Percentiles rank a stretch among this genome's conserved stretches.
phyloP scores from a whole-genome alignment of 495 filamentous ascomycete genomes.

The Oidiodendron maius region DNA sequence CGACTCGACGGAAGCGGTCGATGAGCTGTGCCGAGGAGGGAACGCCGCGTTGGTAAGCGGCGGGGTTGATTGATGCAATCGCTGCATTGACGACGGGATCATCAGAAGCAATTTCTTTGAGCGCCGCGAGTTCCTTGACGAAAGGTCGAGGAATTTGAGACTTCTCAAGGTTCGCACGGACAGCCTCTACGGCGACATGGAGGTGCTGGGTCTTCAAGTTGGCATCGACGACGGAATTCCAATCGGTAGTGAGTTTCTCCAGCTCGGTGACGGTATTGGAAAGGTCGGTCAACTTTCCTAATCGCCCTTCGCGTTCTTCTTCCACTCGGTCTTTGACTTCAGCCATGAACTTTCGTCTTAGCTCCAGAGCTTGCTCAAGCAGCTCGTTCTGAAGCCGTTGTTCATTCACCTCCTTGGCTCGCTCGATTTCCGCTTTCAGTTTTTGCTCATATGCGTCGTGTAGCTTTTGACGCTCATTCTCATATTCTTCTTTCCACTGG shows the following conservation, averaged over 20 bases:
- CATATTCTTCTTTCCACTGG: constrained; percentile 82
- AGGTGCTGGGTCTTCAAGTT: constrained; percentile 93
- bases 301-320: constrained; percentile 77
- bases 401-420: constrained; percentile 68
- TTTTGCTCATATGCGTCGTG: constrained; percentile 70
- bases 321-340: constrained; percentile 81
- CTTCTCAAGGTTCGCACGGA: constrained; percentile 73
- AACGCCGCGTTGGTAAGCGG: constrained; percentile 88
- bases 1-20: constrained; percentile 94
- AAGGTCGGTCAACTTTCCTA: constrained; percentile 79
- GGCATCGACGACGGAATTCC: constrained; percentile 79
- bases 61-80: constrained; percentile 88
- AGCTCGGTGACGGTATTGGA: constrained; percentile 70
- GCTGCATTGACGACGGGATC: constrained; percentile 84
- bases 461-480: constrained; percentile 76
- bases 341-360: constrained; percentile 75
- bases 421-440: constrained; percentile 67
- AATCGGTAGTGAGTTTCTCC: constrained; percentile 75
- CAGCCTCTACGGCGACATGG: constrained; percentile 89
- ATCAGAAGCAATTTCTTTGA: constrained; percentile 83
- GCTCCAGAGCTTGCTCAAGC: constrained; percentile 80
- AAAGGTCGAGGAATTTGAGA: constrained; percentile 74
- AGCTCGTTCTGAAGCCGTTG: constrained; percentile 77
- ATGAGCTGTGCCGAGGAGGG: constrained; percentile 77
- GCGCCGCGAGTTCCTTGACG: constrained; percentile 80